Evolutionary conservation across 2,329 filamentous ascomycete species (phyloP).

Genomic region (Xylaria sp.): DNA sequence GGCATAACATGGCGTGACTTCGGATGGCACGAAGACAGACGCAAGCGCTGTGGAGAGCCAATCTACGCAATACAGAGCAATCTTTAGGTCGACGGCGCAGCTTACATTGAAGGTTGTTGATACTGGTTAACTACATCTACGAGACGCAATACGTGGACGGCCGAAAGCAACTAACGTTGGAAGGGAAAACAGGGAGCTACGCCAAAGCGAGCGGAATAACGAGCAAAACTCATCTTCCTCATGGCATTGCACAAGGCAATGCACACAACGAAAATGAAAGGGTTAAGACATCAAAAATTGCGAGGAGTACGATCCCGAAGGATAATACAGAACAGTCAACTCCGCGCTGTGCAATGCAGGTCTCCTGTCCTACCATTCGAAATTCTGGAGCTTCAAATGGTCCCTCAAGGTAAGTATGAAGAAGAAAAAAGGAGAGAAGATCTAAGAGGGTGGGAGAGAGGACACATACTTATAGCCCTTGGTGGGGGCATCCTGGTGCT

Average conservation of each 20-base stretch:
- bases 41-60: not conserved
- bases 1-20: not conserved
- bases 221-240: slow-evolving; percentile 53
- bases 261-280: slow-evolving; percentile 57
- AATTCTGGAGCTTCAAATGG: slow-evolving; percentile 57
- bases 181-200: no score
- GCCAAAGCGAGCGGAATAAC: not conserved
- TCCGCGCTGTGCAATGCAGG: slow-evolving; percentile 67
- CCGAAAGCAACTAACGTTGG: no score
- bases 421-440: slow-evolving; percentile 52
- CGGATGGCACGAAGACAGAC: not conserved
- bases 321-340: slow-evolving; percentile 61
- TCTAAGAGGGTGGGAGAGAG: slow-evolving; percentile 32
- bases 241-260: slow-evolving; percentile 53
- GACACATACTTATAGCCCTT: slow-evolving; percentile 40
- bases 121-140: no score
- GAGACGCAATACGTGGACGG: no score
- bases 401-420: slow-evolving; percentile 65
- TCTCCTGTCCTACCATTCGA: slow-evolving; percentile 55
- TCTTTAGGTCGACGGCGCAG: no score
- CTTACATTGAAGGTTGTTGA: no score
- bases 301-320: slow-evolving; percentile 63
- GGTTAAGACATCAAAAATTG: slow-evolving; percentile 59
- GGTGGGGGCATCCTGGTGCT: slow-evolving; percentile 12
- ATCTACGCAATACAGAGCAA: not conserved